Conservation (phyloP, 1,284 basidiomycete species). For the Irpex sp. region DNA sequence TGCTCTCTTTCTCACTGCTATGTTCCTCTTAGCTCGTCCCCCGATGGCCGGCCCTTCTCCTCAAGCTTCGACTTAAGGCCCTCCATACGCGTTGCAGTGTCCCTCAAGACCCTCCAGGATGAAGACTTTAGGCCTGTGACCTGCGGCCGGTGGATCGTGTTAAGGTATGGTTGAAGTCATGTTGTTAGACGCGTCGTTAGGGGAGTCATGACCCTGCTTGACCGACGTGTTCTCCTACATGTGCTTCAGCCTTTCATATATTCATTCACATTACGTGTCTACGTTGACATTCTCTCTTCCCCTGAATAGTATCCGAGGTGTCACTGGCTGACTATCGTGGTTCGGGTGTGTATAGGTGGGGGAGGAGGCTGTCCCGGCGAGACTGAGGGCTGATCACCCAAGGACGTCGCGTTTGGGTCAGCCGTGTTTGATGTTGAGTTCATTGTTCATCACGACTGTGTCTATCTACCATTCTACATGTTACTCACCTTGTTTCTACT, state of each 20-base stretch:
- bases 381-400: neutral
- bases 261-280: neutral
- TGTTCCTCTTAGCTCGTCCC: neutral
- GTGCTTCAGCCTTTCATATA: neutral
- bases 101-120: neutral
- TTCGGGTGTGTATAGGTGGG: neutral
- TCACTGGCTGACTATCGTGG: neutral
- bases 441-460: neutral
- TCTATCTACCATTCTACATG: neutral
- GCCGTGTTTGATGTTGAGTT: neutral
- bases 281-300: neutral
- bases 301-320: neutral
- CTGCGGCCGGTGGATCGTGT: neutral
- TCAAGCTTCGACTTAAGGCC: neutral
- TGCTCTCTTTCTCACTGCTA: neutral
- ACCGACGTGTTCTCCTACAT: neutral
- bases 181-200: neutral
- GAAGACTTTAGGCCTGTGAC: neutral
- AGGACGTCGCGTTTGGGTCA: neutral
- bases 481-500: neutral
- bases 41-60: neutral
- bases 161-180: neutral
- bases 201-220: neutral
- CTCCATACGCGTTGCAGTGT: neutral
- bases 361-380: neutral